A percentile compares a stretch with the other conserved stretches of the same genome.
Evolutionary conservation across 257 asterid genomes (phyloP).

Genomic region (Solanum virginianum): DNA sequence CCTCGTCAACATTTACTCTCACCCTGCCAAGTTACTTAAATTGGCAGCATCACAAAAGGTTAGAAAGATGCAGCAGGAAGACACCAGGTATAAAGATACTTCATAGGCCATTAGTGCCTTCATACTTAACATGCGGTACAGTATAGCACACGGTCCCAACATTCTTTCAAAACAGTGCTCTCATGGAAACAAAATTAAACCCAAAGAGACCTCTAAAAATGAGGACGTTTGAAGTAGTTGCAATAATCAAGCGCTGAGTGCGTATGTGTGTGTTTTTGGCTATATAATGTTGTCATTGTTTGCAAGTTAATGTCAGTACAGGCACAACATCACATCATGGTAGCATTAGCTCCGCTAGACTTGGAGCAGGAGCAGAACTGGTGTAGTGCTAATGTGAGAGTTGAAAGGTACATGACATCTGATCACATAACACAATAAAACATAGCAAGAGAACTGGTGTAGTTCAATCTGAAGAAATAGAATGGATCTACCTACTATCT

Average conservation of each 20-base stretch:
- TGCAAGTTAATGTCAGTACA: background rate
- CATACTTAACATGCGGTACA: background rate
- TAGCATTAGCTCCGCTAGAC: background rate
- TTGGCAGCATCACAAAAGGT: background rate
- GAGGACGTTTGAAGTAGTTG: background rate
- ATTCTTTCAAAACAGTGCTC: background rate
- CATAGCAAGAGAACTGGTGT: background rate
- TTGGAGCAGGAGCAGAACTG: background rate
- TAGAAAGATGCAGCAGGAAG: background rate
- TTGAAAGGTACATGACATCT: background rate
- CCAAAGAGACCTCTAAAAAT: background rate
- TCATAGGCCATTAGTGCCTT: background rate
- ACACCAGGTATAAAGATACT: background rate
- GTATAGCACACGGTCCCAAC: background rate
- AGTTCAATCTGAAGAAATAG: background rate
- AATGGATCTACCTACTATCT: background rate
- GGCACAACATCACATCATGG: background rate
- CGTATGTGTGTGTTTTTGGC: background rate
- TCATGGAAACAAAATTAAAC: background rate
- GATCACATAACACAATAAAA: background rate
- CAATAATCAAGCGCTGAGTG: background rate
- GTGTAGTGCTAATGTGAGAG: background rate
- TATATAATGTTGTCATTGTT: background rate
- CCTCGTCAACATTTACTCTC: background rate
- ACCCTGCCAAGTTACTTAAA: background rate